phyloP scores from a whole-genome alignment of 2,329 filamentous ascomycete genomes.

The Aspergillus flavus region DNA sequence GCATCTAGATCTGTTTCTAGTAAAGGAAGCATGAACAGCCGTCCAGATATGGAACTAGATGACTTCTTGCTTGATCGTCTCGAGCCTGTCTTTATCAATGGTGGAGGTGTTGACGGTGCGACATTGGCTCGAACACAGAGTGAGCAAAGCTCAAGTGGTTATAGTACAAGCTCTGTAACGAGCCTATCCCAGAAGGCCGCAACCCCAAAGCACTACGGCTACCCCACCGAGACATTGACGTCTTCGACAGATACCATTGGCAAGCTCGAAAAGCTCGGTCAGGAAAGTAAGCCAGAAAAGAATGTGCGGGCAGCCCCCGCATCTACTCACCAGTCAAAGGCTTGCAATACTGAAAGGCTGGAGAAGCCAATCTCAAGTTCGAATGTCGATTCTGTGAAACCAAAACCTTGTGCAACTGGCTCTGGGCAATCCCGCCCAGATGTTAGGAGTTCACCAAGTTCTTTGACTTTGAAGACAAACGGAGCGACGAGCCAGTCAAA shows the following conservation, averaged over 20 bases:
- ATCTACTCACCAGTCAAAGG: not conserved
- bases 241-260: slow-evolving; percentile 28
- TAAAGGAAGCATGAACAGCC: slow-evolving; percentile 46
- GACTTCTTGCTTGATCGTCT: slow-evolving; percentile 51
- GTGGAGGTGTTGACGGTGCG: slow-evolving; percentile 42
- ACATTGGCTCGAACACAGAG: slow-evolving; percentile 42
- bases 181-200: slow-evolving; percentile 25
- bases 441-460: not conserved
- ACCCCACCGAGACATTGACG: slow-evolving; percentile 38
- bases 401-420: not conserved
- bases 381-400: not conserved
- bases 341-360: not conserved
- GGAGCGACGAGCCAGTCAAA: slow-evolving; percentile 15
- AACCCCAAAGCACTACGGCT: slow-evolving; percentile 28
- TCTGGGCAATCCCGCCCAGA: not conserved
- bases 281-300: not conserved
- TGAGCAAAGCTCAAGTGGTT: slow-evolving; percentile 41
- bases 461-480: not conserved
- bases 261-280: slow-evolving; percentile 8
- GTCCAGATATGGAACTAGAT: slow-evolving; percentile 48
- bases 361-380: not conserved
- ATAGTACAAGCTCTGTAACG: slow-evolving; percentile 34
- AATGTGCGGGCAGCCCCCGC: not conserved
- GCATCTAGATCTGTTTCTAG: slow-evolving; percentile 37
- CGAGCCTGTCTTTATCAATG: slow-evolving; percentile 53